phyloP scores from a whole-genome alignment of 495 filamentous ascomycete genomes.

The Neurospora terricola region DNA sequence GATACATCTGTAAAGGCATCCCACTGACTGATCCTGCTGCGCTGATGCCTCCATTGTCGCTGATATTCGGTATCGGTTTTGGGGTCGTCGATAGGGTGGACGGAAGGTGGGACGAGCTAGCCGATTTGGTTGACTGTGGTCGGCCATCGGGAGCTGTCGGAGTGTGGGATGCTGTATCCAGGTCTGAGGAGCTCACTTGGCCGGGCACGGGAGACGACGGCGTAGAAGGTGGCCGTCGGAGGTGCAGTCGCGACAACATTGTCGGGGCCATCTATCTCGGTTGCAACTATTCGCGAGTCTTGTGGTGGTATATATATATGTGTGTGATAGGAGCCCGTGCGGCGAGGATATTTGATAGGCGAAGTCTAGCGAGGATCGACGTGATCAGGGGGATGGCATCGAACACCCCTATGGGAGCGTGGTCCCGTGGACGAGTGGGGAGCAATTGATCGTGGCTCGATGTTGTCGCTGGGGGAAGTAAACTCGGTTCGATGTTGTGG shows the following conservation, averaged over 20 bases:
- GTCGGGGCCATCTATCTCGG: not conserved
- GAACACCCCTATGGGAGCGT: not conserved
- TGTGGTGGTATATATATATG: not conserved
- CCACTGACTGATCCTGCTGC: conserved; percentile 30
- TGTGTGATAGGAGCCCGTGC: not conserved
- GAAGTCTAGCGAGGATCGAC: not conserved
- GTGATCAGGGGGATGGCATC: not conserved
- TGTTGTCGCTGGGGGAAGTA: not conserved
- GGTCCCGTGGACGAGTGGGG: not conserved
- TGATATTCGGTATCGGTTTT: conserved; percentile 16
- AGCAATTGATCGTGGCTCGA: not conserved
- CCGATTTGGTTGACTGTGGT: conserved; percentile 30
- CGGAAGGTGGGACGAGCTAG: conserved; percentile 24
- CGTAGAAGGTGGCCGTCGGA: conserved; percentile 43
- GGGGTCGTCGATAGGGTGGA: conserved; percentile 17
- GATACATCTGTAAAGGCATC: conserved; percentile 28
- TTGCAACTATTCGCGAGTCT: not conserved
- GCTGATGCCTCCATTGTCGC: conserved; percentile 15
- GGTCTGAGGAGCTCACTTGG: conserved; percentile 26
- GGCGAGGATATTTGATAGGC: not conserved
- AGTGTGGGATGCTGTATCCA: conserved; percentile 26
- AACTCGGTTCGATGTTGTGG: not conserved
- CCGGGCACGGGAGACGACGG: conserved; percentile 41
- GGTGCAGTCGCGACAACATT: conserved; percentile 47
- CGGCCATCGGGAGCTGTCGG: conserved; percentile 29